Conservation (phyloP, 345 rosid species). For the Linum trigynum region DNA sequence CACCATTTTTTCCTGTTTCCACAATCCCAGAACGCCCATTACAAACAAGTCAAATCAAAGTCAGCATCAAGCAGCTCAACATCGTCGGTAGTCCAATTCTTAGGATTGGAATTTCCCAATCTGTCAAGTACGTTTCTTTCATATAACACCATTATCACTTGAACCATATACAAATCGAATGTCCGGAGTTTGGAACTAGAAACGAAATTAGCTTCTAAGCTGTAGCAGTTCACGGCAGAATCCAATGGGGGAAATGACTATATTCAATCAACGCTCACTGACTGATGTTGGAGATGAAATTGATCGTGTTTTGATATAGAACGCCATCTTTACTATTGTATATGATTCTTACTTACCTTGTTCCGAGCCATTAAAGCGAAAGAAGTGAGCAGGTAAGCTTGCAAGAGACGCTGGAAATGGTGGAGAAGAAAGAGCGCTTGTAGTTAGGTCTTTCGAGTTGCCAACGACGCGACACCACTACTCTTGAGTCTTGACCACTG, state of each 20-base stretch:
- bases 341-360: slow-evolving; percentile 29
- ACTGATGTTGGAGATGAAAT: background rate
- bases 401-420: slow-evolving; percentile 18
- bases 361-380: slow-evolving; percentile 55
- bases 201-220: background rate
- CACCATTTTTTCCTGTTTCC: slow-evolving; percentile 60
- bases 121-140: background rate
- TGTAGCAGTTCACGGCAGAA: slow-evolving; percentile 12
- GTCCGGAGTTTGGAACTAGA: background rate
- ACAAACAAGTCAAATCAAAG: background rate
- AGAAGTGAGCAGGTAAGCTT: slow-evolving; percentile 16
- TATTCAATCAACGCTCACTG: background rate
- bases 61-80: background rate
- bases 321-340: no score
- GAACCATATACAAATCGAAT: background rate
- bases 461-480: background rate
- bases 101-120: no score
- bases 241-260: background rate
- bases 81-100: no score
- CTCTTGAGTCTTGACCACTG: no score
- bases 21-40: background rate
- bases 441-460: background rate
- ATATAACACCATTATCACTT: background rate
- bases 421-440: background rate
- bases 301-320: background rate